These are phyloP conservation scores for Globisporangium echinulatum DNA, from an alignment of 352 stramenopile genomes.

Conservation along the genomic window DNA sequence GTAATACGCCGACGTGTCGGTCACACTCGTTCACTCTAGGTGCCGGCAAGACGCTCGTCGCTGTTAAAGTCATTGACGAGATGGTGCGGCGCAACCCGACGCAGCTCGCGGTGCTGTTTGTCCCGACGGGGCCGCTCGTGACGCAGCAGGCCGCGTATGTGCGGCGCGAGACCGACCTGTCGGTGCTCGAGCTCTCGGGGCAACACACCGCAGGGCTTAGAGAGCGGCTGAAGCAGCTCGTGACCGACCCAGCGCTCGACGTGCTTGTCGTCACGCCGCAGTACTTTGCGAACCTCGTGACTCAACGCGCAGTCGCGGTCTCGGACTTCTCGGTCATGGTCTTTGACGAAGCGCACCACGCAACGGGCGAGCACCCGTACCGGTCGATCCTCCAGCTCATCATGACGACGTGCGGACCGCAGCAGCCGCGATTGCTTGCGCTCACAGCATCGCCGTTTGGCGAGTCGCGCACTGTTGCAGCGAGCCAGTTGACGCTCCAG, in stretches of 20 bases:
- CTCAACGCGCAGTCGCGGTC: conserved; percentile 22
- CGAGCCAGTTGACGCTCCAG: conserved; percentile 24
- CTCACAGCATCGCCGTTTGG: conserved; percentile 75
- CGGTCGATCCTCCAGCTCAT: conserved; percentile 45
- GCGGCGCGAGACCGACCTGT: conserved; percentile 54
- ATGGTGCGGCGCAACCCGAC: conserved; percentile 53
- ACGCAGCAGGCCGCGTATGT: conserved; percentile 69
- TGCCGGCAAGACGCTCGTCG: conserved; percentile 69
- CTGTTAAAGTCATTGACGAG: conserved; percentile 64
- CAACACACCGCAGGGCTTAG: conserved; percentile 25
- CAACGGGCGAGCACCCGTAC: conserved; percentile 57
- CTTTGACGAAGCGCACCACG: conserved; percentile 80
- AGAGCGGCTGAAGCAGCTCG: conserved; percentile 11
- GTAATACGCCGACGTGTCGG: neutral
- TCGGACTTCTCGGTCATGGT: conserved; percentile 65
- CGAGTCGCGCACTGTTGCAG: conserved; percentile 30
- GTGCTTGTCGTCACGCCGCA: conserved; percentile 59
- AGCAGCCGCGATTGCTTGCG: conserved; percentile 45
- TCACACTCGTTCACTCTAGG: conserved; percentile 12
- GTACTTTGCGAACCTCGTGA: conserved; percentile 64
- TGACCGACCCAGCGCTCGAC: conserved; percentile 21
- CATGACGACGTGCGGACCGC: conserved; percentile 13
- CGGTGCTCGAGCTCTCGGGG: conserved; percentile 46
- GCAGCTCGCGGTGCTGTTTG: conserved; percentile 56
- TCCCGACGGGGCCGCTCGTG: conserved; percentile 68